Evolutionary conservation across 164 flowering plant species (phyloP).

Genomic region (Malania oleifera): DNA sequence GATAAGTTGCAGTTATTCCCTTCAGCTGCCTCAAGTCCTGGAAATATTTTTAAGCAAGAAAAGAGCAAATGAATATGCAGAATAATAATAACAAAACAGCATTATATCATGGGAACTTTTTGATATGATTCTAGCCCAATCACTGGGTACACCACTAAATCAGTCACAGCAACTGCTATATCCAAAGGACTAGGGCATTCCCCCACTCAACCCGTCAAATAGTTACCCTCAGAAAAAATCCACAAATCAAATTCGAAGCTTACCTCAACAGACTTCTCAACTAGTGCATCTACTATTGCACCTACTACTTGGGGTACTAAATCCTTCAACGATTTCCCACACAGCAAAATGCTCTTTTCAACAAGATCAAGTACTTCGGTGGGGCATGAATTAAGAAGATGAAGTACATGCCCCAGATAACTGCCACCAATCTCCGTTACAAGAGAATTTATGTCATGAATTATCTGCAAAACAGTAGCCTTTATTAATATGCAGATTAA

Average conservation of each 20-base stretch:
- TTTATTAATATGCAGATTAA: slow-evolving; percentile 1
- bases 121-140: too few relatives aligned
- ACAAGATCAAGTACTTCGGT: slow-evolving; percentile 67
- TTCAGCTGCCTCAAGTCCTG: slow-evolving; percentile 86
- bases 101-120: too few relatives aligned
- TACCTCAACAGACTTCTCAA: slow-evolving; percentile 89
- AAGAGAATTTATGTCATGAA: slow-evolving; percentile 69
- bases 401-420: slow-evolving; percentile 53
- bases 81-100: too few relatives aligned
- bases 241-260: slow-evolving; percentile 9
- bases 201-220: background rate
- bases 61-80: too few relatives aligned
- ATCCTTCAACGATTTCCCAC: slow-evolving; percentile 52
- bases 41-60: slow-evolving; percentile 3
- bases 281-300: slow-evolving; percentile 60
- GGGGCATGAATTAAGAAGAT: slow-evolving; percentile 65
- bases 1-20: slow-evolving; percentile 86
- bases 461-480: slow-evolving; percentile 50
- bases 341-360: slow-evolving; percentile 66
- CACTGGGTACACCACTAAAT: too few relatives aligned
- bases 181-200: too few relatives aligned
- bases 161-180: too few relatives aligned
- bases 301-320: slow-evolving; percentile 47
- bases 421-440: slow-evolving; percentile 51
- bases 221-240: background rate